A percentile compares a stretch with the other conserved stretches of the same genome.
Evolutionary conservation across 305 asterid genomes (phyloP).

Genomic region (Fraxinus paxiana): DNA sequence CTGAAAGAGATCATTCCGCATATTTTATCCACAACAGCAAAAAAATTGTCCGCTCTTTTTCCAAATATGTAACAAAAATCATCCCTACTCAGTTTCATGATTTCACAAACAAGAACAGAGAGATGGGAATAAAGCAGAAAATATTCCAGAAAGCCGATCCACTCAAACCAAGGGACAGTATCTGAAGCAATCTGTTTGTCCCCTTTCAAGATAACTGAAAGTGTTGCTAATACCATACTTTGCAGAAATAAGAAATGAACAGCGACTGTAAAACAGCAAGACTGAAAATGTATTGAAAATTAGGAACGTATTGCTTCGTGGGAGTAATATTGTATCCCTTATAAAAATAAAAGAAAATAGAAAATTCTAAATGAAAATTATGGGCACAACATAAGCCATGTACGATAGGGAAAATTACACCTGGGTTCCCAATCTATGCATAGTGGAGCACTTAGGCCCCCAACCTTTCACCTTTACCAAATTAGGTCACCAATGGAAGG

Average conservation of each 20-base stretch:
- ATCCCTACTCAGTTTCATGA: neutral
- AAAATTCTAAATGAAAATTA: neutral
- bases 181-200: neutral
- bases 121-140: neutral
- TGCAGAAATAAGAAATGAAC: neutral
- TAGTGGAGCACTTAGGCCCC: neutral
- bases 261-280: neutral
- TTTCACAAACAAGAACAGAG: neutral
- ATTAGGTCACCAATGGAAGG: neutral
- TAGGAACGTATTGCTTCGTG: neutral
- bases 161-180: neutral
- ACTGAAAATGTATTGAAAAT: neutral
- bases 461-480: neutral
- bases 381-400: neutral
- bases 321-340: neutral
- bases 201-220: neutral
- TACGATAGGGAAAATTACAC: neutral
- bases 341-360: neutral
- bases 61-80: neutral
- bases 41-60: neutral
- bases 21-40: neutral
- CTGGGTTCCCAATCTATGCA: neutral
- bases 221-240: neutral
- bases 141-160: neutral
- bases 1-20: neutral